Conservation (phyloP, 106 monocot genomes). For the Dendrobium officinale region DNA sequence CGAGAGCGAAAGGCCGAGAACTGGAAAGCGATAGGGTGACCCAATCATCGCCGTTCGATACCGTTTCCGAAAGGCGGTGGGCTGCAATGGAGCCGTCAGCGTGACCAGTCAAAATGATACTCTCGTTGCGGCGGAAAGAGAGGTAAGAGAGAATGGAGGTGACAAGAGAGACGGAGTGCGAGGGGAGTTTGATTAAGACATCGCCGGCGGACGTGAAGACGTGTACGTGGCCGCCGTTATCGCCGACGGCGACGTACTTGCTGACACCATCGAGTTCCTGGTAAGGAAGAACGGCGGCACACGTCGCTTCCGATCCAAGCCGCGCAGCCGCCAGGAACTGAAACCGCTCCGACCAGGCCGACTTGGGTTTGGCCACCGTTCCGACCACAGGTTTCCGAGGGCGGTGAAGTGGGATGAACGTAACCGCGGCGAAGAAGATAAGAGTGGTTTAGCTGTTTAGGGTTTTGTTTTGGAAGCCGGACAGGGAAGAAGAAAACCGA, state of each 20-base stretch:
- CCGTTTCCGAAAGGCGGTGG: conserved; percentile 52
- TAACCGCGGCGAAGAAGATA: neutral
- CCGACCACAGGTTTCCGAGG: conserved; percentile 10
- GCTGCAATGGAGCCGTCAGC: conserved; percentile 67
- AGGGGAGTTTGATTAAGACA: conserved; percentile 36
- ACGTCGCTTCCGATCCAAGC: conserved; percentile 36
- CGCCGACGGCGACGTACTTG: conserved; percentile 86
- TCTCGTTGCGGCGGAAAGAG: conserved; percentile 54
- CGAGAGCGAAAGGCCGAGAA: conserved; percentile 30
- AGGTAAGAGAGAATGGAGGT: conserved; percentile 59
- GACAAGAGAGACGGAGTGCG: conserved; percentile 47
- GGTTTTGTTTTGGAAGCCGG: neutral
- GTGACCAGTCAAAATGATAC: conserved; percentile 63
- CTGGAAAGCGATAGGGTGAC: conserved; percentile 27
- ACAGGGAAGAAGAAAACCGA: neutral
- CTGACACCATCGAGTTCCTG: conserved; percentile 49
- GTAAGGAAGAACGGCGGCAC: conserved; percentile 51
- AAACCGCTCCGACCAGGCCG: conserved; percentile 67
- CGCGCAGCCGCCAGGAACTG: conserved; percentile 51
- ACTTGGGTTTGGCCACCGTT: conserved; percentile 37
- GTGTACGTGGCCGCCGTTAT: conserved; percentile 40
- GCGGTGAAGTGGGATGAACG: neutral
- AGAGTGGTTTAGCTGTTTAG: too few species aligned
- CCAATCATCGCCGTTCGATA: conserved; percentile 56
- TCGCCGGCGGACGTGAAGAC: conserved; percentile 76